Evolutionary conservation across 495 filamentous ascomycete species (phyloP).

Genomic region (Aspergillus avenaceus): DNA sequence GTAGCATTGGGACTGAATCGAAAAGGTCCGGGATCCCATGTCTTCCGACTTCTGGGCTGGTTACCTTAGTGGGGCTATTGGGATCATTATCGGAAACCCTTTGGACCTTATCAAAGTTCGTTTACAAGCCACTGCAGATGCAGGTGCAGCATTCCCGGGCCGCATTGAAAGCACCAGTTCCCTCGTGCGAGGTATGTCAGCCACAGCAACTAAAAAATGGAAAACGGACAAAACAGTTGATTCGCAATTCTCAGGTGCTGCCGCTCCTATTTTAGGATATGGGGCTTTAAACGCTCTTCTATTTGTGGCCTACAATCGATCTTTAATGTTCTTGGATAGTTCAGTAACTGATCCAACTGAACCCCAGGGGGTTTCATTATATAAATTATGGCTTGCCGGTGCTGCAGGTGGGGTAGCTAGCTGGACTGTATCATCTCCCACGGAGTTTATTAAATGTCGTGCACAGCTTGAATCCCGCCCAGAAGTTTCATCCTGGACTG

Average conservation of each 20-base stretch:
- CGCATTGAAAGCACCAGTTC: constrained; percentile 43
- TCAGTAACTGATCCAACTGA: constrained; percentile 38
- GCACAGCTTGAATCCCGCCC: constrained; percentile 55
- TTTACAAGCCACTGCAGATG: constrained; percentile 56
- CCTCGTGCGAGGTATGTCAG: constrained; percentile 42
- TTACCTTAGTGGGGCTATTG: constrained; percentile 76
- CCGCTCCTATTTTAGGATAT: constrained; percentile 81
- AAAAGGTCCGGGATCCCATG: too few relatives aligned
- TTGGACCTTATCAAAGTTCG: constrained; percentile 82
- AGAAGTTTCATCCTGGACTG: constrained; percentile 50
- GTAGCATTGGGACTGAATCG: too few relatives aligned
- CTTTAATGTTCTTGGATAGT: constrained; percentile 51
- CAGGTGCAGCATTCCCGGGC: constrained; percentile 17
- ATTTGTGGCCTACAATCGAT: constrained; percentile 81
- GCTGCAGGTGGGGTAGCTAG: constrained; percentile 74
- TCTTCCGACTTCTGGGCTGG: constrained; percentile 84
- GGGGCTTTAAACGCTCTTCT: constrained; percentile 85
- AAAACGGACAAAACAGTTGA: constrained; percentile 2
- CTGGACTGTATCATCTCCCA: constrained; percentile 76
- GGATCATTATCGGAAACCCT: constrained; percentile 85
- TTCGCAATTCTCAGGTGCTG: constrained; percentile 48
- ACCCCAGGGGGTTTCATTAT: constrained; percentile 25
- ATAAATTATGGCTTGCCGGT: constrained; percentile 69
- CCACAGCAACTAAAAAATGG: background rate
- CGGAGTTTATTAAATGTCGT: constrained; percentile 83